Evolutionary conservation across 1,284 basidiomycete species (phyloP).

Genomic region (Albatrellus sp.): DNA sequence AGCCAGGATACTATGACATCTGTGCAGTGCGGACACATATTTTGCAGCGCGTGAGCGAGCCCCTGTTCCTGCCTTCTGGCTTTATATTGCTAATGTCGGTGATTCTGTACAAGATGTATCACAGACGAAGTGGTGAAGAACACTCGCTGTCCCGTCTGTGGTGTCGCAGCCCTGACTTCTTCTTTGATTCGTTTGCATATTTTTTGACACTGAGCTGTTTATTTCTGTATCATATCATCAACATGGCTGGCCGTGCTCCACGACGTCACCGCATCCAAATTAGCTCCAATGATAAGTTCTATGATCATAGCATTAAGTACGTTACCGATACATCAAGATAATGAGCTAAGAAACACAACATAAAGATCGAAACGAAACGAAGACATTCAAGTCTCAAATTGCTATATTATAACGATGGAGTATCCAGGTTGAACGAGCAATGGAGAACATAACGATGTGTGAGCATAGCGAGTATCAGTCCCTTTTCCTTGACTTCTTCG

Average conservation of each 20-base stretch:
- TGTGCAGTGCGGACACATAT: neutral
- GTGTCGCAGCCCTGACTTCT: neutral
- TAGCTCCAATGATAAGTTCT: neutral
- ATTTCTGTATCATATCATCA: too few relatives aligned
- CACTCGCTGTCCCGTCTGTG: neutral
- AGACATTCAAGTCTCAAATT: neutral
- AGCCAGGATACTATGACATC: neutral
- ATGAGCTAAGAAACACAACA: too few relatives aligned
- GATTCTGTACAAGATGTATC: neutral
- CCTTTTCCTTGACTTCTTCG: conserved; percentile 12
- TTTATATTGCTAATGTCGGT: neutral
- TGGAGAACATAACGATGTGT: neutral
- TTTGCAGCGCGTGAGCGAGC: neutral
- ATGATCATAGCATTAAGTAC: too few relatives aligned
- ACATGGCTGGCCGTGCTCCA: neutral
- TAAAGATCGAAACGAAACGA: too few relatives aligned
- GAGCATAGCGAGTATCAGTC: neutral
- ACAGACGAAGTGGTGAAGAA: neutral
- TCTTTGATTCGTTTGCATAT: neutral
- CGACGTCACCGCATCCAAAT: neutral
- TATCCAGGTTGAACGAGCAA: neutral
- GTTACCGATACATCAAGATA: too few relatives aligned
- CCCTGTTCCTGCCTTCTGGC: neutral
- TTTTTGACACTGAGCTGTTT: neutral
- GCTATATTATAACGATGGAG: neutral